Conservation (phyloP, 164 flowering plant genomes). For the Piper betle region DNA sequence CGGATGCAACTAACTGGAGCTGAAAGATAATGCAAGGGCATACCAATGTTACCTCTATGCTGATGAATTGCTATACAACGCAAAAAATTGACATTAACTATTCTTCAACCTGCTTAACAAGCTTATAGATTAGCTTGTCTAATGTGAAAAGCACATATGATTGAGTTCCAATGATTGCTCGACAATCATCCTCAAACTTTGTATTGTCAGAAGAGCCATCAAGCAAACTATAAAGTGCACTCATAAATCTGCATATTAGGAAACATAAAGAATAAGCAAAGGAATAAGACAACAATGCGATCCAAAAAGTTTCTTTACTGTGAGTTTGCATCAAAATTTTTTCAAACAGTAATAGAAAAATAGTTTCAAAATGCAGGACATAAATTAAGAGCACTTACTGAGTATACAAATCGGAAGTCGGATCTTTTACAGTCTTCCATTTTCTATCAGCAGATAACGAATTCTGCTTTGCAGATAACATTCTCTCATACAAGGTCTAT, state of each 20-base stretch:
- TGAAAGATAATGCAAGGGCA: conserved; percentile 16
- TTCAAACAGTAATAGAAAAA: too few species aligned
- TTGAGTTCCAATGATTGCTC: conserved; percentile 76
- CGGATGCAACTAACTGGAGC: conserved; percentile 77
- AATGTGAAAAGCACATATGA: conserved; percentile 83
- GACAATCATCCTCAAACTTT: conserved; percentile 92
- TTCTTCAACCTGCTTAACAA: conserved; percentile 58
- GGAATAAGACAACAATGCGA: too few species aligned
- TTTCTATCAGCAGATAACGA: conserved; percentile 61
- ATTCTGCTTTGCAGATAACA: conserved; percentile 71
- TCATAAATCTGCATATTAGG: conserved; percentile 53
- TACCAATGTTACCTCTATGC: not conserved
- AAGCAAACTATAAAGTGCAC: conserved; percentile 67
- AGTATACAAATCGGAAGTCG: conserved; percentile 49
- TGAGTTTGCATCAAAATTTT: too few species aligned
- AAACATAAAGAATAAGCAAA: too few species aligned
- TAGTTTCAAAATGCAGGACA: not conserved
- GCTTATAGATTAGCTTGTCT: conserved; percentile 80
- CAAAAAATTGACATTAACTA: conserved; percentile 12
- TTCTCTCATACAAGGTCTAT: conserved; percentile 87
- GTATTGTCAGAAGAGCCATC: conserved; percentile 89
- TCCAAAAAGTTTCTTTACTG: too few species aligned
- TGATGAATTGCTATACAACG: not conserved
- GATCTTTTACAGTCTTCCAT: conserved; percentile 50
- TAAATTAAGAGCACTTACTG: conserved; percentile 29